phyloP scores from a whole-genome alignment of 169 alveolate genomes.

The Theileria orientalis region DNA sequence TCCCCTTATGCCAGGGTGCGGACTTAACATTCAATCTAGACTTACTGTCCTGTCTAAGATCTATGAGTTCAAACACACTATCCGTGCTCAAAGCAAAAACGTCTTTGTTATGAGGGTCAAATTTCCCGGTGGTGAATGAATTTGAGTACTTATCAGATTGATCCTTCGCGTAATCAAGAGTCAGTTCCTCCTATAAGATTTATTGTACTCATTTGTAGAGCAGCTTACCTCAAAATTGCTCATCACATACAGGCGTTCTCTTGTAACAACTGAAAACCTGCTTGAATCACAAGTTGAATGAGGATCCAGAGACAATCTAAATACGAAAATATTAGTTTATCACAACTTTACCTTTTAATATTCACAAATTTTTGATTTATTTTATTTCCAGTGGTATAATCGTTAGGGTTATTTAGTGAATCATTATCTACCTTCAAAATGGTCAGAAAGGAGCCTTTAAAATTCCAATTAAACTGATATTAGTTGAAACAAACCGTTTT shows the following conservation, averaged over 20 bases:
- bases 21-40: not conserved
- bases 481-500: not conserved
- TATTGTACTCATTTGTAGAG: not conserved
- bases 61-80: conserved; percentile 30
- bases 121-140: conserved; percentile 31
- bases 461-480: too few species aligned
- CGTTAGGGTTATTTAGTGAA: too few species aligned
- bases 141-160: conserved; percentile 1
- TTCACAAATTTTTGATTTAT: too few species aligned
- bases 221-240: not conserved
- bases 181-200: not conserved
- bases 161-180: not conserved
- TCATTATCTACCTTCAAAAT: too few species aligned
- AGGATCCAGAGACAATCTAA: conserved; percentile 31
- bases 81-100: conserved; percentile 25
- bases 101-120: conserved; percentile 59
- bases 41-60: conserved; percentile 32
- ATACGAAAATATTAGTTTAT: not conserved
- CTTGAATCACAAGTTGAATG: not conserved
- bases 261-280: conserved; percentile 26
- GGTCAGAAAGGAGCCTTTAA: too few species aligned
- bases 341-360: too few species aligned
- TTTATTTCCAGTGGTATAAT: too few species aligned
- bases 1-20: conserved; percentile 63
- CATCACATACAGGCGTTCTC: not conserved